phyloP scores from a whole-genome alignment of 306 rosid genomes.

The Parietaria judaica region DNA sequence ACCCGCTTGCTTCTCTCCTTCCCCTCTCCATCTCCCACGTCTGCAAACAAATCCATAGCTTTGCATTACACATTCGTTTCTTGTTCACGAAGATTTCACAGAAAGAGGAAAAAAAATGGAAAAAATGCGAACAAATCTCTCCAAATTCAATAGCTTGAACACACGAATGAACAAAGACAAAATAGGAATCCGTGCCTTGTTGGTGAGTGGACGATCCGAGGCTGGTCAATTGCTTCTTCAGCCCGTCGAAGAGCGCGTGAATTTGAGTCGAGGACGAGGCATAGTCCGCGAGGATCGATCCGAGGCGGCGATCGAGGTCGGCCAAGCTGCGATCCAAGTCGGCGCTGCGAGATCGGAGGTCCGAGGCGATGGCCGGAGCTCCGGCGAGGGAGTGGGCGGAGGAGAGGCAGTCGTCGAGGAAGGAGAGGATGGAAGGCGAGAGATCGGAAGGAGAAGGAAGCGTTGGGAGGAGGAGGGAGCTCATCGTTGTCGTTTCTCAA shows the following conservation, averaged over 20 bases:
- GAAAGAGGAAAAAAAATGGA: constrained; percentile 1
- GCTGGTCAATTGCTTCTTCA: constrained; percentile 31
- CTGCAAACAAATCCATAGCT: constrained; percentile 14
- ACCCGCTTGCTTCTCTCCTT: constrained; percentile 36
- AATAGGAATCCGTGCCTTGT: constrained; percentile 4
- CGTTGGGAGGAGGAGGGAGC: constrained; percentile 24
- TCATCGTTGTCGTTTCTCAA: constrained; percentile 21
- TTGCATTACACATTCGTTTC: too few species aligned
- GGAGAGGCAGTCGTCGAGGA: constrained; percentile 43
- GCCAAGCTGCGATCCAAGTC: constrained; percentile 51
- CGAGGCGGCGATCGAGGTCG: constrained; percentile 53
- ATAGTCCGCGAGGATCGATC: constrained; percentile 42
- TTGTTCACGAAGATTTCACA: neutral
- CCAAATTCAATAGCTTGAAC: neutral
- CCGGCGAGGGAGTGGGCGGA: constrained; percentile 24
- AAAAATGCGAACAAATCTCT: neutral
- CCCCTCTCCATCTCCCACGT: constrained; percentile 40
- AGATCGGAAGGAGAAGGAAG: constrained; percentile 47
- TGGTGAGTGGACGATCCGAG: constrained; percentile 41
- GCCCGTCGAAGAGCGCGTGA: constrained; percentile 33
- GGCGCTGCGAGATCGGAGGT: constrained; percentile 52
- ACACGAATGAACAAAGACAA: constrained; percentile 5
- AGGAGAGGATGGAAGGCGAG: constrained; percentile 47
- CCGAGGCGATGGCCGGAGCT: constrained; percentile 41
- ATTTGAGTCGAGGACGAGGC: constrained; percentile 51